Evolutionary conservation across 1,284 basidiomycete genomes (phyloP).

Genomic region (Clitocybe nebularis): DNA sequence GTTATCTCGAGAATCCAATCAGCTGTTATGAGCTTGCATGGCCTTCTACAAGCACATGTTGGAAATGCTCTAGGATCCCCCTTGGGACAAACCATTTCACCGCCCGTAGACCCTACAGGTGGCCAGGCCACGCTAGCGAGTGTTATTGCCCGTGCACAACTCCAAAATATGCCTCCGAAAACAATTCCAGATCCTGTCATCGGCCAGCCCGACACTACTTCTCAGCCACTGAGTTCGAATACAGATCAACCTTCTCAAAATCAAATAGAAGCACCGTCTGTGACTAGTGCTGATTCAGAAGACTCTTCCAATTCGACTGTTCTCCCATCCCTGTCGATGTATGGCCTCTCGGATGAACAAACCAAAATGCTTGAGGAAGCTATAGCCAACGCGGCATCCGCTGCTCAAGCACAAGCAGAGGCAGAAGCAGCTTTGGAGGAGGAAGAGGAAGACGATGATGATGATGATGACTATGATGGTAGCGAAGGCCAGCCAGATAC

Average conservation of each 20-base stretch:
- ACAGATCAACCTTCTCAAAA: background rate
- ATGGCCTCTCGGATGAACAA: constrained; percentile 68
- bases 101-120: constrained; percentile 37
- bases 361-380: constrained; percentile 62
- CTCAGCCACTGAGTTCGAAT: background rate
- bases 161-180: constrained; percentile 34
- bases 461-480: constrained; percentile 35
- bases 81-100: constrained; percentile 26
- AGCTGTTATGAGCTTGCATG: constrained; percentile 52
- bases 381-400: constrained; percentile 64
- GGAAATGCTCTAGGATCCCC: constrained; percentile 49
- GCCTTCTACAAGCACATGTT: constrained; percentile 55
- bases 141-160: constrained; percentile 61
- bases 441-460: constrained; percentile 55
- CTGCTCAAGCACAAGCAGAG: constrained; percentile 70
- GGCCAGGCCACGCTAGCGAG: constrained; percentile 64
- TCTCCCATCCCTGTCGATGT: constrained; percentile 47
- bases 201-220: background rate
- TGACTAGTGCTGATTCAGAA: constrained; percentile 14
- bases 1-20: constrained; percentile 50
- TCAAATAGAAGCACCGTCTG: background rate
- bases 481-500: constrained; percentile 20
- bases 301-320: constrained; percentile 14
- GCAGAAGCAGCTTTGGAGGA: constrained; percentile 69
- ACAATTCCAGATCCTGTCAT: background rate